phyloP scores from a whole-genome alignment of 306 rosid genomes.

The barrel medic (Medicago truncatula) region DNA sequence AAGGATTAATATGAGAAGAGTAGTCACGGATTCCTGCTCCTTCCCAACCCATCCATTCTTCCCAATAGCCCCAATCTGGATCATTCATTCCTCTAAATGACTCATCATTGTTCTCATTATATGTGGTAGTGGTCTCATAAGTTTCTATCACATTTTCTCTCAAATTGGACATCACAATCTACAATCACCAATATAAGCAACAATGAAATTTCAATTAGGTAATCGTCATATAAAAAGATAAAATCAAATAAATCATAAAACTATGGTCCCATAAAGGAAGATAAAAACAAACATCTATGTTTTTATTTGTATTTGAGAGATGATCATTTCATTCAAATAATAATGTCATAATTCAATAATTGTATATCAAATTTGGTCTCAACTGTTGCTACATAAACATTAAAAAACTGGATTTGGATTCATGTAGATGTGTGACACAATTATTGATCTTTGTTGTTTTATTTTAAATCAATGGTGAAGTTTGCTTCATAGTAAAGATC shows the following conservation, averaged over 20 bases:
- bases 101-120: constrained; percentile 56
- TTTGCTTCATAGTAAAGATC: not conserved
- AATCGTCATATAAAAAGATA: not conserved
- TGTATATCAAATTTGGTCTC: not conserved
- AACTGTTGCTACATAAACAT: not conserved
- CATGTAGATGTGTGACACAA: too few species aligned
- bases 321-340: not conserved
- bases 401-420: not conserved
- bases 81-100: constrained; percentile 68
- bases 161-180: constrained; percentile 74
- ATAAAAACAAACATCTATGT: not conserved
- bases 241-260: not conserved
- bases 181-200: not conserved
- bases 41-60: constrained; percentile 99
- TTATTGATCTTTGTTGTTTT: not conserved
- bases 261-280: not conserved
- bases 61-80: constrained; percentile 82
- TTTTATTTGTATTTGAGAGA: not conserved
- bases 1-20: constrained; percentile 83
- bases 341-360: not conserved
- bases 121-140: constrained; percentile 32
- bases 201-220: not conserved
- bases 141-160: constrained; percentile 47
- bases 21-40: constrained; percentile 95
- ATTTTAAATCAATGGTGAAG: too few species aligned